These are phyloP conservation scores for Myxozyma geophila DNA, from an alignment of 805 yeast species.

Conservation along the genomic window DNA sequence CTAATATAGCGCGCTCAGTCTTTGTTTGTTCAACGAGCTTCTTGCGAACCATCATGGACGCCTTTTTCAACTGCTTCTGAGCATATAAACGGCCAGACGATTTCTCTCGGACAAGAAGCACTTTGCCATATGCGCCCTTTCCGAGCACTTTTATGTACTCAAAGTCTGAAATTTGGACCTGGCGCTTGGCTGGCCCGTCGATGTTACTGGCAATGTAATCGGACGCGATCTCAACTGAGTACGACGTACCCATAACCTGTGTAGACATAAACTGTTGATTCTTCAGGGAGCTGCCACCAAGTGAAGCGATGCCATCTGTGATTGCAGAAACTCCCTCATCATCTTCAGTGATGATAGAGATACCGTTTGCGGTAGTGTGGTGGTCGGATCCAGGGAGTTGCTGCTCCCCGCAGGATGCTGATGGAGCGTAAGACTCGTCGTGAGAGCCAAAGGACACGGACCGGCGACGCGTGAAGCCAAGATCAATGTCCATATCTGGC, in stretches of 20 bases:
- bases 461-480: slow-evolving; percentile 14
- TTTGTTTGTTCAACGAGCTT: slow-evolving; percentile 74
- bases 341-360: slow-evolving; percentile 15
- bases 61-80: slow-evolving; percentile 83
- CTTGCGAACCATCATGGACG: slow-evolving; percentile 66
- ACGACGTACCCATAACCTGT: slow-evolving; percentile 52
- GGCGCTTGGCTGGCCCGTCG: slow-evolving; percentile 5
- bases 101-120: slow-evolving; percentile 70
- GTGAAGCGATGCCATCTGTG: slow-evolving; percentile 5
- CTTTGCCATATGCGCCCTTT: slow-evolving; percentile 88
- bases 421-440: slow-evolving; percentile 22
- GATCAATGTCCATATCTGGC: slow-evolving; percentile 31
- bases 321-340: slow-evolving; percentile 12
- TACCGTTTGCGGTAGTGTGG: slow-evolving; percentile 1
- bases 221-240: slow-evolving; percentile 55
- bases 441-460: slow-evolving; percentile 31
- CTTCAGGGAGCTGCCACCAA: slow-evolving; percentile 24
- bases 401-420: slow-evolving; percentile 1
- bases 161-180: slow-evolving; percentile 54
- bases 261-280: slow-evolving; percentile 19
- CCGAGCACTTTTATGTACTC: slow-evolving; percentile 79
- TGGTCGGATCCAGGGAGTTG: background rate
- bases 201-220: slow-evolving; percentile 44
- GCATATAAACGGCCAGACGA: slow-evolving; percentile 72
- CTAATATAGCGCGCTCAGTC: slow-evolving; percentile 75